These are phyloP conservation scores for Taiozyma sp. DNA, from an alignment of 1,139 yeast genomes.

Conservation along the genomic window DNA sequence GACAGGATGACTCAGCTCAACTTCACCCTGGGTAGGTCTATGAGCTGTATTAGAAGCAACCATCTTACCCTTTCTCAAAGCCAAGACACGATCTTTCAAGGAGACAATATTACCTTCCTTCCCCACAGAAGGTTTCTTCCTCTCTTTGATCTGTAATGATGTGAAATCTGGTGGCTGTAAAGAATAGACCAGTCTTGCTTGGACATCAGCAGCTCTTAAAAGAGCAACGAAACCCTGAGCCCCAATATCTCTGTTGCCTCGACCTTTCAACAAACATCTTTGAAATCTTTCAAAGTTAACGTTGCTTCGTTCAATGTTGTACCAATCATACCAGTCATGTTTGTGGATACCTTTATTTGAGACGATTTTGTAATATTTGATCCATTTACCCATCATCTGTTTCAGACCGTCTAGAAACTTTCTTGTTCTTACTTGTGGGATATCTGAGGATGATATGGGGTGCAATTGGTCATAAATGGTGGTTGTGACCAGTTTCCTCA, in stretches of 20 bases:
- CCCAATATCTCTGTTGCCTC: conserved; percentile 75
- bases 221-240: conserved; percentile 86
- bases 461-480: conserved; percentile 40
- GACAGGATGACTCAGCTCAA: conserved; percentile 48
- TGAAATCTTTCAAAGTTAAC: conserved; percentile 37
- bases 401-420: conserved; percentile 70
- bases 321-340: conserved; percentile 59
- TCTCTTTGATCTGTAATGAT: conserved; percentile 12
- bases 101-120: conserved; percentile 1
- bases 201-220: conserved; percentile 62
- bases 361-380: conserved; percentile 47
- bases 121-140: background rate
- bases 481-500: conserved; percentile 44
- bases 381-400: conserved; percentile 58
- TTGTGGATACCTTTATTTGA: conserved; percentile 38
- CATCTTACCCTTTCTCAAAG: conserved; percentile 13
- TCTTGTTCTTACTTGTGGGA: conserved; percentile 48
- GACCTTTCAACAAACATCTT: conserved; percentile 35
- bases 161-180: conserved; percentile 89
- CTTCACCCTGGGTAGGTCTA: conserved; percentile 14
- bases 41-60: conserved; percentile 2
- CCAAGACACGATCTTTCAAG: conserved; percentile 12
- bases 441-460: conserved; percentile 34
- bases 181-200: conserved; percentile 72
- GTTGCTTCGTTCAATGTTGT: conserved; percentile 20